Base-by-base conservation (phyloP, 2,329 filamentous ascomycete genomes). In the Cladobotryum protrusum region DNA sequence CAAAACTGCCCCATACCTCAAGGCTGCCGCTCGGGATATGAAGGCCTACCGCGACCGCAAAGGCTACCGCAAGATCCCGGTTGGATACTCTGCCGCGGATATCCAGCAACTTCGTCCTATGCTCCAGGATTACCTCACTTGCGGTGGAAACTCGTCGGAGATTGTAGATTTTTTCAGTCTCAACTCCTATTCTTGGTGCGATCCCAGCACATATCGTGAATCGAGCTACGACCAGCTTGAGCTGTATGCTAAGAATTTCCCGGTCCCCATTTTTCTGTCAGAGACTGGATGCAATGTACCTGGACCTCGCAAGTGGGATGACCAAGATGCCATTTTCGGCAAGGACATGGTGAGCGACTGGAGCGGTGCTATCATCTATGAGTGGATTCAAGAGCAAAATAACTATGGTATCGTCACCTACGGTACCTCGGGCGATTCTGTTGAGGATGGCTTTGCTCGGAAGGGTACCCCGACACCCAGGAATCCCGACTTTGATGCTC, bases 71-170 rank as follows among this genome's bases (percentile, higher is more conserved):
- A 74, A 84, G 39, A 89, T 95, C 56, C 89, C 89, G 11, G 76
- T 95, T 50, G 90, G 90, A 48, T 96, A 96, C 71, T 90, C 87
- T 8, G 89, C 89, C 11, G 88, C 89, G 35, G 89, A 95, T 65
- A 92, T 95, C 61, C 78, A 86, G 3, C 77, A 84, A 52, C 71
- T 83, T 49, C 76, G 79, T 15, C 79, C 79, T 24, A 79, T 77
- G 75, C 66, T 83, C 6, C 79, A 82, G 62, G 72, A 83, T 59
- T 95, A 93, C 66, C 74, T 95, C 40, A 87, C 87, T 12, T 95
- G 89, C 66, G 86, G 86, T 54, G 75, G 74, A 56, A 84, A 93
- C 61, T 57, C 74, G 8, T 77, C 77, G 5, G 85, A 91, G 57
- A 79, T 80, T 35, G 68, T 93, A 57, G 89, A 95, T 65, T 93